Base-by-base conservation (phyloP, 73 alveolate species). In the Uronychia setigera region DNA sequence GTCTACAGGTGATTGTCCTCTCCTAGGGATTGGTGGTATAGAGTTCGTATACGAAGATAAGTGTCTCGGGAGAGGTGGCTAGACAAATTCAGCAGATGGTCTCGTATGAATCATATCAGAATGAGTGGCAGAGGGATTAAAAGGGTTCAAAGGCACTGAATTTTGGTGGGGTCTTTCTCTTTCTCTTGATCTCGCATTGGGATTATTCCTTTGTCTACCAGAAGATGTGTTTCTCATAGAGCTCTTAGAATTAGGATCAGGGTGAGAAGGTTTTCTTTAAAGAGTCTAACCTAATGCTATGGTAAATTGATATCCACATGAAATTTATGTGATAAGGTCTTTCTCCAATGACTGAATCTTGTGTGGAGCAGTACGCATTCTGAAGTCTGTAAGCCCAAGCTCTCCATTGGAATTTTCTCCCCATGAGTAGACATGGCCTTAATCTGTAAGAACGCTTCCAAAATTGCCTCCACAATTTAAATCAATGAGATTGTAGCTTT, bases 321-420 rank as follows among this genome's bases (percentile, higher is more conserved):
- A 32, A 0, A 92, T 58, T 33, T 29, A 59, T 26, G 87, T 74
- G 1, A 88, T 94, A 9, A 26, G 26, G 29, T 80, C 80, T 1
- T 80, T 60, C 57, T 79, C 14, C 29, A 88, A 59, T 1, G 82
- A 13, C 0, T 35, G 29, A 1, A 84, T 28, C 5, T 31, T 19
- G 26, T 57, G 26, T 0, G 92, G 95, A 1, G 88, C 83, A 26
- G 81, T 9, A 27, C 87, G 74, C 31, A 33, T 74, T 26, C 46
- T 58, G 28, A 31, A 31, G 85, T 90, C 92, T 0, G 84, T 80
- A 11, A 84, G 67, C 19, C 92, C 96, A 13, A 86, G 79, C 77
- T 91, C 82, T 29, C 96, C 96, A 33, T 77, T 59, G 1, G 58
- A n/a, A 87, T 91, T 91, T 35, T 58, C 75, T 1, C 96, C 96